These are phyloP conservation scores for Aspergillus persii DNA, from an alignment of 2,329 filamentous ascomycete genomes.

Conservation along the genomic window DNA sequence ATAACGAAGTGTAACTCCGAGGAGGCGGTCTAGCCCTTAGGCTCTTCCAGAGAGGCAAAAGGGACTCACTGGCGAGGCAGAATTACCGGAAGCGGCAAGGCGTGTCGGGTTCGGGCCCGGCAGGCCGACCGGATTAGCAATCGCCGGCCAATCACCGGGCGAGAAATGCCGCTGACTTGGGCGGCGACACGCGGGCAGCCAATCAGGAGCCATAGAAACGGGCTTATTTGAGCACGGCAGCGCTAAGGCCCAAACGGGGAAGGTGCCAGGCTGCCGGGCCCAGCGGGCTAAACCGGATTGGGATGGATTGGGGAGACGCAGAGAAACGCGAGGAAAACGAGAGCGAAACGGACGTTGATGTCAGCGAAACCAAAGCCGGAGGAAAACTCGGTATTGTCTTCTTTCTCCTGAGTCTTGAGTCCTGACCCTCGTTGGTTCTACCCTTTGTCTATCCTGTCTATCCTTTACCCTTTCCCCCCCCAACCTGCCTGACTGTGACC, in stretches of 20 bases:
- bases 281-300: conserved; percentile 23
- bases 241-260: conserved; percentile 19
- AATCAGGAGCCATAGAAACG: conserved; percentile 23
- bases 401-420: too few relatives aligned
- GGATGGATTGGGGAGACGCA: conserved; percentile 26
- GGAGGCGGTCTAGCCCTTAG: background rate
- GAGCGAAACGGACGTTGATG: background rate
- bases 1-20: conserved; percentile 12
- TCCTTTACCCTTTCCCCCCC: too few relatives aligned
- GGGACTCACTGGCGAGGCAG: background rate
- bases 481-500: background rate
- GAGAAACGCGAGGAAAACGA: conserved; percentile 1
- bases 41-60: background rate
- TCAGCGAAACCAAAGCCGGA: background rate
- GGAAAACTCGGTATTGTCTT: background rate
- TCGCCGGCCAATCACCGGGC: conserved; percentile 14
- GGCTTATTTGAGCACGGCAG: conserved; percentile 26
- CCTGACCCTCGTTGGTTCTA: too few relatives aligned
- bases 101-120: background rate
- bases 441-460: too few relatives aligned
- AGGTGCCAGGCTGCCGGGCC: conserved; percentile 20
- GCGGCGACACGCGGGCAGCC: conserved; percentile 6
- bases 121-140: conserved; percentile 2
- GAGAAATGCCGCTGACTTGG: conserved; percentile 19
- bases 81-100: background rate